Base-by-base conservation (phyloP, 441 rosid genomes). In the Populus hybrid region DNA sequence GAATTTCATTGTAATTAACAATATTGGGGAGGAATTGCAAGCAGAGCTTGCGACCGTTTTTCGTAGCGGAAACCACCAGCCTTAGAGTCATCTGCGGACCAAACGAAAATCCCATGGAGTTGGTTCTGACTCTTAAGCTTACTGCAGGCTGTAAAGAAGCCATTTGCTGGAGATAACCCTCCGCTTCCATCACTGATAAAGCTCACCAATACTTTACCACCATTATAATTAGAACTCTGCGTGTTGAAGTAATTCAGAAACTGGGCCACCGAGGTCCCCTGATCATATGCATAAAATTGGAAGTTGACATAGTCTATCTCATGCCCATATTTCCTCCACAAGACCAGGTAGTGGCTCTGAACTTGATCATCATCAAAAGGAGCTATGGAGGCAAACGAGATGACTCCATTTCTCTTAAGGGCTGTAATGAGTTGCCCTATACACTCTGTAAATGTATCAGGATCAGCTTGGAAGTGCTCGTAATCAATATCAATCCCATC, bases 401-500 rank as follows among this genome's bases (percentile, higher is more conserved):
- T 74, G 3, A 74, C 24, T 5, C 63, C 26, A 74, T 74, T 74
- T 14, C 26, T 65, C 69, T 64, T 74, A 1, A 74, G 77, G 34
- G 70, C 42, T 64, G 77, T 21, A 14, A 74, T 74, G 28, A 74
- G 77, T 14, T 74, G 71, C 1, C 77, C 77, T 18, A 74, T 74
- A 18, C 70, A 74, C 34, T 74, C 77, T 26, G 70, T n/a, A 42
- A 65, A 74, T 20, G 70, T 74, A 4, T 65, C 59, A 11, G 77
- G 71, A 42, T 64, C 70, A 5, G 77, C 61, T 7, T 74, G 36
- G 34, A 74, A 74, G 67, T 74, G 77, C 35, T 74, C 70, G 28
- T 74, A 65, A 65, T 74, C 77, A 23, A 74, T 74, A 66, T 36
- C 77, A 21, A 74, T 65, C 7, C 77, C 77, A 65, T 74, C 76